Conservation (phyloP, 176 grass and related monocot species). For the Calamus simplicifolius region DNA sequence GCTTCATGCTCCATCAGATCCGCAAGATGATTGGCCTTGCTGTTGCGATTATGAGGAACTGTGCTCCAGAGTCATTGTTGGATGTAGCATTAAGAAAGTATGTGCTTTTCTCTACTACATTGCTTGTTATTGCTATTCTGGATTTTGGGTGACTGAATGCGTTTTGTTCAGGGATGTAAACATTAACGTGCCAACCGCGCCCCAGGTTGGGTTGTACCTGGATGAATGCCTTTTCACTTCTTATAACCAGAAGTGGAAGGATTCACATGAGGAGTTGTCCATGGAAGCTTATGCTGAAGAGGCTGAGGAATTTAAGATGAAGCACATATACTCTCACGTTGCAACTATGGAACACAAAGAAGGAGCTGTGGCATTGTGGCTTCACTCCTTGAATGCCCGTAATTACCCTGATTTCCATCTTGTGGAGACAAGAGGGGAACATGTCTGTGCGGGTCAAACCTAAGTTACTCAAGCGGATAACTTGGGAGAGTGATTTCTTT, state of each 20-base stretch:
- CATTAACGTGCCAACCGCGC: constrained; percentile 89
- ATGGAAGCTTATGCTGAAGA: constrained; percentile 71
- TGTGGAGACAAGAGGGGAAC: constrained; percentile 26
- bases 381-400: constrained; percentile 78
- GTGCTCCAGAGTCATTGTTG: constrained; percentile 61
- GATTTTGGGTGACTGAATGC: not conserved
- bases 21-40: constrained; percentile 83
- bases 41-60: constrained; percentile 82
- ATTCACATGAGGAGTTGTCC: constrained; percentile 79
- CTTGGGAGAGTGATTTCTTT: constrained; percentile 7
- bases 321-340: constrained; percentile 90
- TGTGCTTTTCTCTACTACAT: constrained; percentile 9
- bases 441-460: constrained; percentile 15
- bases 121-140: not conserved
- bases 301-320: constrained; percentile 76
- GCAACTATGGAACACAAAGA: constrained; percentile 91
- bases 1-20: constrained; percentile 98
- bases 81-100: constrained; percentile 77
- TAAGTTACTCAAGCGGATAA: not conserved
- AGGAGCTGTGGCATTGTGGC: constrained; percentile 76
- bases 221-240: constrained; percentile 85
- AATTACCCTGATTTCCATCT: constrained; percentile 89
- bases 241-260: constrained; percentile 86
- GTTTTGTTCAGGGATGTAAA: constrained; percentile 58
- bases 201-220: constrained; percentile 78